These are phyloP conservation scores for Postia placenta DNA, from an alignment of 768 basidiomycete species.

Conservation along the genomic window DNA sequence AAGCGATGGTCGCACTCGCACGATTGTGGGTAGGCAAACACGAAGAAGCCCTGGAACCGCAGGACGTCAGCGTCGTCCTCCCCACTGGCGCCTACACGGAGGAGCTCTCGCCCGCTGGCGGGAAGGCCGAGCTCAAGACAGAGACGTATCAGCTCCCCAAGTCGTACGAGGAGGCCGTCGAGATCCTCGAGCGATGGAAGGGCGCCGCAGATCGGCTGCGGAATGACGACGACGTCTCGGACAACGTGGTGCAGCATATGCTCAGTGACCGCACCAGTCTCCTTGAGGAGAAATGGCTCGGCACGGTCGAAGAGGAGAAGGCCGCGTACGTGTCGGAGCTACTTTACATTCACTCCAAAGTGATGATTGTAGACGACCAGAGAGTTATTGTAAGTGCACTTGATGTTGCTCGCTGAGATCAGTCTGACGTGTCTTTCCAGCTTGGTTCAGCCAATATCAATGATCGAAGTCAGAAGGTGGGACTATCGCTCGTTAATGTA, in stretches of 20 bases:
- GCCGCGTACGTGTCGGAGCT: conserved; percentile 76
- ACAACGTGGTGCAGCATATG: conserved; percentile 80
- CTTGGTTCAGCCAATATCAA: conserved; percentile 95
- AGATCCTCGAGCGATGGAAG: conserved; percentile 70
- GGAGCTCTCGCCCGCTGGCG: conserved; percentile 26
- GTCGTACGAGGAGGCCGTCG: conserved; percentile 58
- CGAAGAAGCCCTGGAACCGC: conserved; percentile 11
- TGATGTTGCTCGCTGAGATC: not conserved
- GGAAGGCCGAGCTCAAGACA: conserved; percentile 44
- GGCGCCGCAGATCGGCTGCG: conserved; percentile 47
- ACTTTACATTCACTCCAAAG: conserved; percentile 79
- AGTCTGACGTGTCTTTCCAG: conserved; percentile 28
- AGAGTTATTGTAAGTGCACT: conserved; percentile 68
- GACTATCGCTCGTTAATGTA: not conserved
- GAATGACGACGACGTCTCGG: conserved; percentile 60
- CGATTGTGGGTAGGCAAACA: conserved; percentile 62
- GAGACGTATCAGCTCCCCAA: conserved; percentile 64
- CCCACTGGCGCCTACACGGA: conserved; percentile 44
- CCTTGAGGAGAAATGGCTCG: conserved; percentile 79
- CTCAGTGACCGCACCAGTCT: conserved; percentile 56
- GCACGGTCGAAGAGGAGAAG: conserved; percentile 77
- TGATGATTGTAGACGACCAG: conserved; percentile 94
- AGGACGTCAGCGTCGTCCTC: conserved; percentile 48
- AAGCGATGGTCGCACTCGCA: conserved; percentile 83
- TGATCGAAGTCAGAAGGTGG: conserved; percentile 75